Base-by-base conservation (phyloP, 805 yeast genomes). In the Candida railenensis region DNA sequence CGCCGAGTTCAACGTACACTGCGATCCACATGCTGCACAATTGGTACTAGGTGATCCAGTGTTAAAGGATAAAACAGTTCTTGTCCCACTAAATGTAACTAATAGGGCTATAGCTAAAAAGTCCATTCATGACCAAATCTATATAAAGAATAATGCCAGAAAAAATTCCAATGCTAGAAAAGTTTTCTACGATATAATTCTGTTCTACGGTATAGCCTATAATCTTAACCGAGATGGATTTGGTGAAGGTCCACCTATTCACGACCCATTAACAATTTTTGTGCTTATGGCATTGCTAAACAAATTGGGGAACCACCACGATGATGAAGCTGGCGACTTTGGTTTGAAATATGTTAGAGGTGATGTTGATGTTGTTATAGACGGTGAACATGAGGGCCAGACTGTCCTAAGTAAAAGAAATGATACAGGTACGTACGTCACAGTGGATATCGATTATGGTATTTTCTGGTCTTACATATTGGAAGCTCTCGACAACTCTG, bases 21-120 rank as follows among this genome's bases (percentile, higher is more conserved):
- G 80, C 44, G 97, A 89, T 61, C 89, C 96, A 1, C 73, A 76
- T 36, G 95, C 96, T 3, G 88, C 96, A 0, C 65, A 77, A 21
- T 59, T 64, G 14, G 74, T 89, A 2, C 64, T 89, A 4, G 56
- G 61, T 12, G 82, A 81, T 55, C 63, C 67, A 0, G 58, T 64
- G 0, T 56, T 87, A 15, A 58, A 63, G n/a, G 64, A 73, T 12
- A 83, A 78, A 55, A 71, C 77, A 12, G 56, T 85, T 3, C 60
- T 87, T 39, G 74, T 78, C 5, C 90, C 94, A 1, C 65, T 89
- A 45, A 85, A 88, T 59, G 66, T 86, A 14, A 87, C 96, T 2
- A 87, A 83, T 55, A 78, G 77, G 37, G 85, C 84, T 1, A 64
- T 80, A 11, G 85, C 86, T 12, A 60, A 62, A 7, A 52, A 53